Base-by-base conservation (phyloP, 2,329 filamentous ascomycete species). In the Xylaria sp. region DNA sequence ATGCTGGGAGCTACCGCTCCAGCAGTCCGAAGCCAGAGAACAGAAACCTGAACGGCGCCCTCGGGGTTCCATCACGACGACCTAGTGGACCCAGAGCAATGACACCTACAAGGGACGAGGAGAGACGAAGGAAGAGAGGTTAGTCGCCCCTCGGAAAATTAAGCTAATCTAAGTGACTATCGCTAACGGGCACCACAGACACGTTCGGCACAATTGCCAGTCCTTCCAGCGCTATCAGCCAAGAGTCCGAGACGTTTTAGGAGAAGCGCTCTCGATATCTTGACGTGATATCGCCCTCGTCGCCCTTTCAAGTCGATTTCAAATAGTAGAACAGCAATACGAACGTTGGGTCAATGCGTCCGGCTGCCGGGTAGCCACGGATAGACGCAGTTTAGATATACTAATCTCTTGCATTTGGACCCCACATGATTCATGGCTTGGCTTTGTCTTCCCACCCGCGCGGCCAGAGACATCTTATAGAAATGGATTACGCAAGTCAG, bases 81-180 rank as follows among this genome's bases (percentile, higher is more conserved):
- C 83, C 83, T 20, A 85, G 80, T 48, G 83, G 83, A 19, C 83
- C 83, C 13, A 71, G 83, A 58, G 82, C 82, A 17, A 86, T 86
- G 83, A 85, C 82, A 4, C 82, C 83, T 0, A 83, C 68, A 13
- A 69, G 67, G 52, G 67, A 69, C 45, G 76, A 76, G 21, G 79
- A 81, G 56, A 74, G 78, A 59, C 73, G 81, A 61, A 74, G 79
- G 39, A 86, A 85, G 74, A 77, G 83, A 78, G 79, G 83, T 86
- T 73, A 66, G 77, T 63, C 20, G 44, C 6, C 13, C 24, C 8
- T 24, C 42, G 2, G 50, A 44, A 18, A 43, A 34, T 21, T 17
- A 2, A 4, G 8, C 5, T 9, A 41, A 40, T 7, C 24, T 34
- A 34, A 11, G 29, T 34, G 29, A 34, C 11, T 38, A 17, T 44